These are phyloP conservation scores for Chloroidium sp. DNA, from an alignment of 163 green algal genomes.

Conservation along the genomic window DNA sequence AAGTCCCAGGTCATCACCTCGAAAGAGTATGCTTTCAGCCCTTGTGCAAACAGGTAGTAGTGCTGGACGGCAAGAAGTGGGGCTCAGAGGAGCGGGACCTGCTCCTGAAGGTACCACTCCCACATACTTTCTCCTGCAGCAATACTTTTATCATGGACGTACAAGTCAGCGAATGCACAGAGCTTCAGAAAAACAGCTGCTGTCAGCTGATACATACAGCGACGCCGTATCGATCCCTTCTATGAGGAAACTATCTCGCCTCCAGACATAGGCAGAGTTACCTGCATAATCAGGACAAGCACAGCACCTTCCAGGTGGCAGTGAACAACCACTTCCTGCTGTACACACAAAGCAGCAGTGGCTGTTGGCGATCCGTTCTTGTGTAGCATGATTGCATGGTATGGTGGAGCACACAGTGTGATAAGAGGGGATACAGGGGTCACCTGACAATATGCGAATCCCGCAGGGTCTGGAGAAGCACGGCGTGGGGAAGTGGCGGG, in stretches of 20 bases:
- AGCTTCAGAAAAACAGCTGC: too few relatives aligned
- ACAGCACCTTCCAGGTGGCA: neutral
- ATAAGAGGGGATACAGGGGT: too few relatives aligned
- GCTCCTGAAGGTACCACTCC: constrained; percentile 38
- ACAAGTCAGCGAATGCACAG: too few relatives aligned
- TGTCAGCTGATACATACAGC: too few relatives aligned
- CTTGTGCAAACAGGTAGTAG: constrained; percentile 14
- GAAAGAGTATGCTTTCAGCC: too few relatives aligned
- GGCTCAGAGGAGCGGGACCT: constrained; percentile 36
- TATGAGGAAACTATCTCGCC: too few relatives aligned
- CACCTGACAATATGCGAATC: neutral
- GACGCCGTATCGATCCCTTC: too few relatives aligned
- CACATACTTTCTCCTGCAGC: too few relatives aligned
- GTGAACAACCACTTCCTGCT: neutral
- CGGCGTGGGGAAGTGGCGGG: constrained; percentile 59
- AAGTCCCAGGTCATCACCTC: neutral
- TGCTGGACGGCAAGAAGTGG: constrained; percentile 53
- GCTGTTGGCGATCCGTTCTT: neutral
- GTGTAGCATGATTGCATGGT: neutral
- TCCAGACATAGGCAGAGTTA: neutral
- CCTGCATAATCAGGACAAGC: neutral
- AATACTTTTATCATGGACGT: too few relatives aligned
- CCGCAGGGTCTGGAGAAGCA: constrained; percentile 50
- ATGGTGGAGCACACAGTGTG: neutral
- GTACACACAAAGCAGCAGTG: neutral